Percentiles rank a stretch among this genome's conserved stretches.
Conservation (phyloP, 495 filamentous ascomycete genomes). For the Penicillium steckii region DNA sequence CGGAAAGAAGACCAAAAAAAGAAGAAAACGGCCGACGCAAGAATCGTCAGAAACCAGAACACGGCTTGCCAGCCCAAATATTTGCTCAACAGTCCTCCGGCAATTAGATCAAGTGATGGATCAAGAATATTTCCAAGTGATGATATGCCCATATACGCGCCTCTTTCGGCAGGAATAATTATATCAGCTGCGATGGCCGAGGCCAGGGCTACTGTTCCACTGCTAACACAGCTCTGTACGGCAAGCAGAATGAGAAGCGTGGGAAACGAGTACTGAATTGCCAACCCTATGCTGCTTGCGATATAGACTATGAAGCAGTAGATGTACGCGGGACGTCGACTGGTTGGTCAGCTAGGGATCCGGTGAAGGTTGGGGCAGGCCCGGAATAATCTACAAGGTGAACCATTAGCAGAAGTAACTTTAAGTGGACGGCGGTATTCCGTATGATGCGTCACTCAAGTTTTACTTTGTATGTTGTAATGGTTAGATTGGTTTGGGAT, state of each 20-base stretch:
- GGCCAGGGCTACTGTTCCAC: conserved; percentile 45
- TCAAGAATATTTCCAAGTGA: conserved; percentile 35
- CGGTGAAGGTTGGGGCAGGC: conserved; percentile 51
- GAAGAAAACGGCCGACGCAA: conserved; percentile 38
- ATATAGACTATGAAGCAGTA: conserved; percentile 48
- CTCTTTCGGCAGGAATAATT: conserved; percentile 44
- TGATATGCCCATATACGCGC: conserved; percentile 44
- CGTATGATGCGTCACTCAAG: not conserved
- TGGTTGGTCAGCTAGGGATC: conserved; percentile 48
- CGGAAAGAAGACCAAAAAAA: conserved; percentile 35
- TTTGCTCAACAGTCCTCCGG: conserved; percentile 62
- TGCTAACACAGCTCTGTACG: conserved; percentile 50
- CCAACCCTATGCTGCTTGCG: conserved; percentile 45
- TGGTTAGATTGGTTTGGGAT: conserved; percentile 46
- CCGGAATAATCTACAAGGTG: conserved; percentile 45
- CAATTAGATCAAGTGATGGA: conserved; percentile 53
- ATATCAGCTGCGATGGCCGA: conserved; percentile 48
- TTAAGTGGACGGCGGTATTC: too few species aligned
- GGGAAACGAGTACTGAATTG: conserved; percentile 42
- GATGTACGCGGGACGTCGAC: conserved; percentile 50
- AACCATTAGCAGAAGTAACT: too few species aligned
- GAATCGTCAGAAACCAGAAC: conserved; percentile 72
- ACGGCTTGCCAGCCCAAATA: conserved; percentile 69
- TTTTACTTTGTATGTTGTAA: conserved; percentile 50
- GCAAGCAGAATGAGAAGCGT: conserved; percentile 47